These are phyloP conservation scores for Acorus calamus DNA, from an alignment of 106 monocot species.

Conservation along the genomic window DNA sequence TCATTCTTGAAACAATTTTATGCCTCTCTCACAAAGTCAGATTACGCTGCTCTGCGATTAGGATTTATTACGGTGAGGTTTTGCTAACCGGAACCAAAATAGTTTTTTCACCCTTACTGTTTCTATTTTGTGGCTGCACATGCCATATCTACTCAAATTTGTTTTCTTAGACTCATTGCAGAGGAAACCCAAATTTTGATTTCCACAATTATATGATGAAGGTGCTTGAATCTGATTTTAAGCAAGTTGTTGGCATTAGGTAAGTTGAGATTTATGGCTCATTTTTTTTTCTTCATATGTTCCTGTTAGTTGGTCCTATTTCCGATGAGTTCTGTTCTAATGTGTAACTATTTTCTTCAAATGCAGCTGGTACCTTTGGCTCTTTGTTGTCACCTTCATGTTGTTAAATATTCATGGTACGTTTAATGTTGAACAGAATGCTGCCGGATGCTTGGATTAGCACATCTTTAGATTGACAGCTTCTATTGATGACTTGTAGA, in stretches of 20 bases:
- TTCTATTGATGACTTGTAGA: too few relatives aligned
- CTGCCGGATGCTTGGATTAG: neutral
- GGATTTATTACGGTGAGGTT: slow-evolving; percentile 1
- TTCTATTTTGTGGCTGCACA: too few relatives aligned
- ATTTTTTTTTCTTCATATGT: too few relatives aligned
- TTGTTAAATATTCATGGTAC: too few relatives aligned
- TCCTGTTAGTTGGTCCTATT: neutral
- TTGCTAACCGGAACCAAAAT: too few relatives aligned
- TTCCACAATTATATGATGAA: neutral
- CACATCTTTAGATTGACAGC: too few relatives aligned
- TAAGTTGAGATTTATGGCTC: neutral
- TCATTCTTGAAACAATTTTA: slow-evolving; percentile 1
- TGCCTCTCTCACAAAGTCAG: slow-evolving; percentile 1
- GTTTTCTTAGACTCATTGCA: neutral
- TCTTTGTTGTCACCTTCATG: slow-evolving; percentile 7
- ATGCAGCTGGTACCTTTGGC: slow-evolving; percentile 3
- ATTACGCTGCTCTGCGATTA: neutral
- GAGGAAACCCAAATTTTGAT: neutral
- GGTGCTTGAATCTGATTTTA: slow-evolving; percentile 2
- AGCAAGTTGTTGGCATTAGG: slow-evolving; percentile 1
- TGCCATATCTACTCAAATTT: too few relatives aligned
- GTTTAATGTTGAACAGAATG: too few relatives aligned
- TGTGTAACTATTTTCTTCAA: neutral
- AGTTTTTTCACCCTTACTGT: too few relatives aligned
- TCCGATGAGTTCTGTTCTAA: neutral